These are phyloP conservation scores for Phaeosphaeria sp. DNA, from an alignment of 2,329 filamentous ascomycete species.

Conservation along the genomic window DNA sequence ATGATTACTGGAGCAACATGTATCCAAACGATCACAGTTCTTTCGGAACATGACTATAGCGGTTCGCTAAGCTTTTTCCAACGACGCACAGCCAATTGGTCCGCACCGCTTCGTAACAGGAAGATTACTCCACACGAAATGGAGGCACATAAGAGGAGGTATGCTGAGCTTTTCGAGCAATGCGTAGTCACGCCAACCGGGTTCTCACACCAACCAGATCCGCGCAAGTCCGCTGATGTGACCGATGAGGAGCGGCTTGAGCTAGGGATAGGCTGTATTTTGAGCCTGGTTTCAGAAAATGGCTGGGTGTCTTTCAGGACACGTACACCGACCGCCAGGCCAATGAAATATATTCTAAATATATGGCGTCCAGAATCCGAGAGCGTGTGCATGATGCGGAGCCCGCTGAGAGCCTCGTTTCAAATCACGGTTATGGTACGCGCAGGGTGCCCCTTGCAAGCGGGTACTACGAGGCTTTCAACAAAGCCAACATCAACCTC, in stretches of 20 bases:
- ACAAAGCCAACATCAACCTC: slow-evolving; percentile 47
- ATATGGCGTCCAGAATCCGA: slow-evolving; percentile 47
- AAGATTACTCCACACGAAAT: slow-evolving; percentile 44
- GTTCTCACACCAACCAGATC: background rate
- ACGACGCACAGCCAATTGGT: slow-evolving; percentile 61
- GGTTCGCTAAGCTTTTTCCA: slow-evolving; percentile 37
- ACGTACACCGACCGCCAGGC: slow-evolving; percentile 37
- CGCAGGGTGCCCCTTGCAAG: slow-evolving; percentile 45
- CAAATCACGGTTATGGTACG: slow-evolving; percentile 51
- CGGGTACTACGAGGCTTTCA: slow-evolving; percentile 51
- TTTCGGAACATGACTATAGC: slow-evolving; percentile 12
- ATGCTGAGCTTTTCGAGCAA: slow-evolving; percentile 6
- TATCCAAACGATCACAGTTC: slow-evolving; percentile 57
- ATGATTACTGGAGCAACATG: slow-evolving; percentile 69
- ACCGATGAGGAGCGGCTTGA: slow-evolving; percentile 14
- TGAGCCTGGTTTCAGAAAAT: slow-evolving; percentile 37
- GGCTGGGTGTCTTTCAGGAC: slow-evolving; percentile 34
- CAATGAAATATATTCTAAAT: slow-evolving; percentile 48
- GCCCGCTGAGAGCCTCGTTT: slow-evolving; percentile 50
- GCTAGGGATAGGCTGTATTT: slow-evolving; percentile 1
- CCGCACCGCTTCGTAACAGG: slow-evolving; percentile 28
- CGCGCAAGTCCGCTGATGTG: background rate
- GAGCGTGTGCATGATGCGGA: slow-evolving; percentile 48
- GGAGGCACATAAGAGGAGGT: slow-evolving; percentile 29
- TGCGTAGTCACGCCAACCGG: too few relatives aligned